phyloP scores from a whole-genome alignment of 2,329 filamentous ascomycete species.

The Malbranchea zuffiana region DNA sequence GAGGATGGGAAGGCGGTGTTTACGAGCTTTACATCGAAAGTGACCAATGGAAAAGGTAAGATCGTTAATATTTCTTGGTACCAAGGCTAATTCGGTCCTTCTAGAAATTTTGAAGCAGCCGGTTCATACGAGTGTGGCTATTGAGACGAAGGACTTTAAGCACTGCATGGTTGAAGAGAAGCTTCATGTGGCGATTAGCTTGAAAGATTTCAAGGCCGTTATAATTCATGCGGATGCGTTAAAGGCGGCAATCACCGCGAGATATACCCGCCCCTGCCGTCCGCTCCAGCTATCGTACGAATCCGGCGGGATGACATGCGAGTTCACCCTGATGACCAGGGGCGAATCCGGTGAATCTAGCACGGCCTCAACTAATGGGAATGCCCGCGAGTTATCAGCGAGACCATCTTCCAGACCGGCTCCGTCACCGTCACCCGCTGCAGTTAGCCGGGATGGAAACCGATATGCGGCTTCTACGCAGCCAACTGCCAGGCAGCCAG shows the following conservation, averaged over 20 bases:
- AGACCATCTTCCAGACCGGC: slow-evolving; percentile 26
- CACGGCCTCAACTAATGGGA: slow-evolving; percentile 28
- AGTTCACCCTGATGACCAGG: slow-evolving; percentile 56
- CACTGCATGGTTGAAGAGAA: slow-evolving; percentile 48
- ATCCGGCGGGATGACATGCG: slow-evolving; percentile 44
- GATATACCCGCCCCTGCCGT: slow-evolving; percentile 49
- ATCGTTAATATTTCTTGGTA: not conserved
- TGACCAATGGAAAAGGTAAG: slow-evolving; percentile 48
- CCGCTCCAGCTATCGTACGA: slow-evolving; percentile 52
- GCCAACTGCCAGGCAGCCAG: slow-evolving; percentile 14
- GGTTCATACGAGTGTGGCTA: slow-evolving; percentile 52
- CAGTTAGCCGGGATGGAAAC: slow-evolving; percentile 13
- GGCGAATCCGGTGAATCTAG: slow-evolving; percentile 40
- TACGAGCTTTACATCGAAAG: slow-evolving; percentile 56
- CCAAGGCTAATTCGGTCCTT: slow-evolving; percentile 2
- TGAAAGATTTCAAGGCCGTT: slow-evolving; percentile 57
- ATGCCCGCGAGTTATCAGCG: slow-evolving; percentile 31
- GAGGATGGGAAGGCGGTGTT: slow-evolving; percentile 49
- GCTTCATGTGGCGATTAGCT: slow-evolving; percentile 51
- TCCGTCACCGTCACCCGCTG: slow-evolving; percentile 8
- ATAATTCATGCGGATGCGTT: slow-evolving; percentile 52
- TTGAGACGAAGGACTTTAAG: slow-evolving; percentile 52
- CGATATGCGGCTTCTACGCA: not conserved
- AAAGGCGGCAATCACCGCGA: slow-evolving; percentile 44
- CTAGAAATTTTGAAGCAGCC: slow-evolving; percentile 53